phyloP scores from a whole-genome alignment of 257 asterid genomes.

The Plantago ovata region DNA sequence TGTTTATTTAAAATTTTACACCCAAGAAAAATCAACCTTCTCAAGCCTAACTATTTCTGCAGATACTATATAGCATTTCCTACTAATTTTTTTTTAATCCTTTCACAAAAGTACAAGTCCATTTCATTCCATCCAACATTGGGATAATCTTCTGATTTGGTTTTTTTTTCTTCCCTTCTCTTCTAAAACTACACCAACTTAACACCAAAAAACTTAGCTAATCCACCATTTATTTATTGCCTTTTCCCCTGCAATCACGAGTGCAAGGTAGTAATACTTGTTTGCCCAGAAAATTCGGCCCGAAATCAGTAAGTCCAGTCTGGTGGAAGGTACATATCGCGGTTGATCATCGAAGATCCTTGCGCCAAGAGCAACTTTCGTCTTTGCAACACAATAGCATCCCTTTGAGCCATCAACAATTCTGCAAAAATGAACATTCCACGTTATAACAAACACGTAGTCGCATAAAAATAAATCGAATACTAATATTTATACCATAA shows the following conservation, averaged over 20 bases:
- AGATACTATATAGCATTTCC: background rate
- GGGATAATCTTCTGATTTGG: no score
- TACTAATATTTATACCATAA: conserved; percentile 28
- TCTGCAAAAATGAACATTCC: conserved; percentile 24
- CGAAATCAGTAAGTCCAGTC: conserved; percentile 30
- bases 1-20: background rate
- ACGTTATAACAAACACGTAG: background rate
- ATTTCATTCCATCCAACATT: no score
- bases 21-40: background rate
- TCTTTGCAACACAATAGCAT: conserved; percentile 32
- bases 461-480: background rate
- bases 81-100: no score
- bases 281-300: background rate
- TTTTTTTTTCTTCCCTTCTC: background rate
- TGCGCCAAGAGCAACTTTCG: conserved; percentile 20
- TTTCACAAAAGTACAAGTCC: no score
- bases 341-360: conserved; percentile 19
- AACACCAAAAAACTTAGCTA: background rate
- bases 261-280: background rate
- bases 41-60: background rate
- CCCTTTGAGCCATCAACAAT: conserved; percentile 39
- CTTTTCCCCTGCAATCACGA: no score
- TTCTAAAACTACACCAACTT: background rate
- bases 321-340: conserved; percentile 26
- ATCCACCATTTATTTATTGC: background rate